These are phyloP conservation scores for Tetrapisispora iriomotensis DNA, from an alignment of 805 yeast genomes.

Conservation along the genomic window DNA sequence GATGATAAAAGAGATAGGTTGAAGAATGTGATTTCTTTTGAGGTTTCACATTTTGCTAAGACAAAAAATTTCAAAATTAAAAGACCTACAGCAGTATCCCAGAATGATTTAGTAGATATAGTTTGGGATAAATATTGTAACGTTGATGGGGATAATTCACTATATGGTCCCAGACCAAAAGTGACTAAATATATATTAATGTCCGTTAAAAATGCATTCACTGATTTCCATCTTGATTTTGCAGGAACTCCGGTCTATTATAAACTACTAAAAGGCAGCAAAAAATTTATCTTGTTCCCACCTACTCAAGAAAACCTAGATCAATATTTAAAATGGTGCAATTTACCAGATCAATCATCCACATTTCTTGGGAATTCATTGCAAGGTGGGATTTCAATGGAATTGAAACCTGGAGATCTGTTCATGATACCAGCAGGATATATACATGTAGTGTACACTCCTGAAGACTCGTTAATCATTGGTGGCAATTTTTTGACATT, in stretches of 20 bases:
- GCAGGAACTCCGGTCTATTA: slow-evolving; percentile 91
- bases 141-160: slow-evolving; percentile 4
- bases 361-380: slow-evolving; percentile 54
- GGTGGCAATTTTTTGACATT: slow-evolving; percentile 82
- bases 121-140: slow-evolving; percentile 41
- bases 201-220: slow-evolving; percentile 72
- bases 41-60: slow-evolving; percentile 45
- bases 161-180: slow-evolving; percentile 35
- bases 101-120: slow-evolving; percentile 57
- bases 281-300: slow-evolving; percentile 68
- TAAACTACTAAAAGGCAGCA: slow-evolving; percentile 66
- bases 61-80: slow-evolving; percentile 38
- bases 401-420: slow-evolving; percentile 54
- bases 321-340: slow-evolving; percentile 65
- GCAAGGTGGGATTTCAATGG: slow-evolving; percentile 44
- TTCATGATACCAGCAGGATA: slow-evolving; percentile 84
- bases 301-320: slow-evolving; percentile 57
- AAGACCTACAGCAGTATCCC: slow-evolving; percentile 58
- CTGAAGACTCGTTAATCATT: slow-evolving; percentile 66
- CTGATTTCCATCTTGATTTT: slow-evolving; percentile 87
- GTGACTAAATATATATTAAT: slow-evolving; percentile 73
- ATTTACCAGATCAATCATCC: slow-evolving; percentile 44
- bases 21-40: slow-evolving; percentile 73
- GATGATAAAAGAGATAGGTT: slow-evolving; percentile 48
- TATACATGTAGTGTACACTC: slow-evolving; percentile 86